These are phyloP conservation scores for Scenedesmus sp. DNA, from an alignment of 163 green algal genomes.

Conservation along the genomic window DNA sequence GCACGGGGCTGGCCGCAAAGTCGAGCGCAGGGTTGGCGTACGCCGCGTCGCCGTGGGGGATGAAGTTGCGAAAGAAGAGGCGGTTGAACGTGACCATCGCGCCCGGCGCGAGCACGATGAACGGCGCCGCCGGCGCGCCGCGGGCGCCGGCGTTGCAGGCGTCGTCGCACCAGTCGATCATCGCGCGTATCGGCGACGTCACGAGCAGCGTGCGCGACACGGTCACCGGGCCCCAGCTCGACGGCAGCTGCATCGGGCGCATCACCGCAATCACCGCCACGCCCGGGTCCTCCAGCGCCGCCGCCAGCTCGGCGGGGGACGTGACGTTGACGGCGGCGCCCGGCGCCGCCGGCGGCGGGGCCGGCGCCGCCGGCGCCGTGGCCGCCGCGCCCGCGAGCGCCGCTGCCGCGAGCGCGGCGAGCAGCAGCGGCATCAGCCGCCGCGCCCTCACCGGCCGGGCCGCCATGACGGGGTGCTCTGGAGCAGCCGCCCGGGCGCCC, in stretches of 20 bases:
- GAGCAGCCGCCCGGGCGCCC: too few relatives aligned
- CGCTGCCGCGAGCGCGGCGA: too few relatives aligned
- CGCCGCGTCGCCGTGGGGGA: not conserved
- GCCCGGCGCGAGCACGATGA: not conserved
- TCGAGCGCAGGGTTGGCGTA: not conserved
- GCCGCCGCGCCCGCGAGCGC: too few relatives aligned
- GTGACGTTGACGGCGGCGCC: too few relatives aligned
- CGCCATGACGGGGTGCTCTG: too few relatives aligned
- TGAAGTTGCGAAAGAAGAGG: constrained; percentile 34
- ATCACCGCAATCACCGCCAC: not conserved
- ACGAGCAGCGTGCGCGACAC: constrained; percentile 29
- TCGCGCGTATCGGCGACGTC: constrained; percentile 4
- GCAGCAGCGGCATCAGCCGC: too few relatives aligned
- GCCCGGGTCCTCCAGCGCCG: constrained; percentile 1
- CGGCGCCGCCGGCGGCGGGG: too few relatives aligned
- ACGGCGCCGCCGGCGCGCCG: not conserved
- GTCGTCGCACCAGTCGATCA: constrained; percentile 40
- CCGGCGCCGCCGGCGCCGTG: too few relatives aligned
- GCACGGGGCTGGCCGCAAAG: constrained; percentile 25
- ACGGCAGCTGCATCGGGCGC: constrained; percentile 6
- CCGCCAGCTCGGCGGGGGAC: constrained; percentile 16
- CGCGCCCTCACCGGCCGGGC: too few relatives aligned
- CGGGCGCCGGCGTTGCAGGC: constrained; percentile 21
- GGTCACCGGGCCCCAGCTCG: not conserved
- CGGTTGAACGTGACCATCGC: constrained; percentile 33